phyloP scores from a whole-genome alignment of 805 yeast genomes.

The Ogataea chonburiensis region DNA sequence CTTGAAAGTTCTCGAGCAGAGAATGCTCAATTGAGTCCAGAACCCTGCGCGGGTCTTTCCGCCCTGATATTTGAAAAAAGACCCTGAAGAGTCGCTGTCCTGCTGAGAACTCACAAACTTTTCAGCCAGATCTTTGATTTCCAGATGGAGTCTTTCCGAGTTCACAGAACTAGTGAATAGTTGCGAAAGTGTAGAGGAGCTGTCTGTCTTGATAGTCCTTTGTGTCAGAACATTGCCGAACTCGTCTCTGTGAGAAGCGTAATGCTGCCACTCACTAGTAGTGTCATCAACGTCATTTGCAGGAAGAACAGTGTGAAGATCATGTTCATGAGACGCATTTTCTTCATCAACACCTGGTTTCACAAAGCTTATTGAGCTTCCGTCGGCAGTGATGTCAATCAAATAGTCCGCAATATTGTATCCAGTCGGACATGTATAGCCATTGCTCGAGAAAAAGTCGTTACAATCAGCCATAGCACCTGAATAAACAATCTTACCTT shows the following conservation, averaged over 20 bases:
- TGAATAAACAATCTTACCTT: slow-evolving; percentile 83
- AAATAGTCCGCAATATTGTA: slow-evolving; percentile 92
- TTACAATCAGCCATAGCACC: slow-evolving; percentile 78
- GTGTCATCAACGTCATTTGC: slow-evolving; percentile 43
- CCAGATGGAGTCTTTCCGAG: slow-evolving; percentile 40
- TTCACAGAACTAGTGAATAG: slow-evolving; percentile 36
- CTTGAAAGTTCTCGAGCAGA: slow-evolving; percentile 85
- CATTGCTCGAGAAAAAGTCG: slow-evolving; percentile 71
- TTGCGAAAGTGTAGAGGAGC: slow-evolving; percentile 12
- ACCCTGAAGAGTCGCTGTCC: slow-evolving; percentile 11
- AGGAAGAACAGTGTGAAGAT: slow-evolving; percentile 31
- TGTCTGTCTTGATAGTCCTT: slow-evolving; percentile 6
- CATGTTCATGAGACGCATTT: slow-evolving; percentile 24
- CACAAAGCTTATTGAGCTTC: neutral
- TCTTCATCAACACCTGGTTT: slow-evolving; percentile 16
- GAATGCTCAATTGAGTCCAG: slow-evolving; percentile 62
- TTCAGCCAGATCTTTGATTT: slow-evolving; percentile 33
- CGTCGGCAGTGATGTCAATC: slow-evolving; percentile 80
- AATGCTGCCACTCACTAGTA: slow-evolving; percentile 84
- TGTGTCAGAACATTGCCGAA: slow-evolving; percentile 35
- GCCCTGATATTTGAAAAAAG: slow-evolving; percentile 32
- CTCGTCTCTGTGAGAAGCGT: slow-evolving; percentile 78
- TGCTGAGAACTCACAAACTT: slow-evolving; percentile 16
- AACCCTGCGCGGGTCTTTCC: slow-evolving; percentile 54
- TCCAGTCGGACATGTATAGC: slow-evolving; percentile 82